These are phyloP conservation scores for Monascus purpureus DNA, from an alignment of 495 filamentous ascomycete genomes.

Conservation along the genomic window DNA sequence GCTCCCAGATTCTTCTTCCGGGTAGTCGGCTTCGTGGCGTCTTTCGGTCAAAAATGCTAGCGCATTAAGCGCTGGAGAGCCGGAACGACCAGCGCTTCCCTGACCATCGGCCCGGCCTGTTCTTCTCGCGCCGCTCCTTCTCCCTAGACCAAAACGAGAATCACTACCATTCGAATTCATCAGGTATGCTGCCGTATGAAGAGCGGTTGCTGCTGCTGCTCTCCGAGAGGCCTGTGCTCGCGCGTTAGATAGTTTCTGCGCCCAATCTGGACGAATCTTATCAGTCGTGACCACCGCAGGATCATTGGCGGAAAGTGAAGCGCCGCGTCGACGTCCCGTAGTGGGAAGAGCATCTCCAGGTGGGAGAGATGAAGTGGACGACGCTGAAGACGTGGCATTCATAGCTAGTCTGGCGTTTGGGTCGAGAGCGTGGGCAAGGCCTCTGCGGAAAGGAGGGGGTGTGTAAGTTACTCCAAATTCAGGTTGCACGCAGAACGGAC, in stretches of 20 bases:
- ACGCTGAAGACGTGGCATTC: conserved; percentile 53
- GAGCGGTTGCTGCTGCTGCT: conserved; percentile 83
- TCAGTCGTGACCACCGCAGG: conserved; percentile 84
- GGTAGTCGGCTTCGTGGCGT: conserved; percentile 23
- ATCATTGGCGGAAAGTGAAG: conserved; percentile 68
- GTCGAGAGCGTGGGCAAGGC: conserved; percentile 53
- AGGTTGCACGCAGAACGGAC: conserved; percentile 88
- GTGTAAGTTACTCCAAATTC: conserved; percentile 93
- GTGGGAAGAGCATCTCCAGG: conserved; percentile 20
- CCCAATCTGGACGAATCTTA: conserved; percentile 85
- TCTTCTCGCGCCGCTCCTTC: conserved; percentile 30
- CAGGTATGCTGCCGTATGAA: conserved; percentile 90
- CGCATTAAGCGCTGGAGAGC: conserved; percentile 35
- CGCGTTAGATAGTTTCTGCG: conserved; percentile 73
- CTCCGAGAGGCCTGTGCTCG: conserved; percentile 70
- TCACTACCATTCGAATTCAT: conserved; percentile 52
- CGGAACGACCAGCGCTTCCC: conserved; percentile 19
- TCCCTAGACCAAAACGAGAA: conserved; percentile 33
- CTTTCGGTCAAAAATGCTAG: conserved; percentile 38
- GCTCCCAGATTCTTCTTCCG: conserved; percentile 29
- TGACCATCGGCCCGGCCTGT: conserved; percentile 17
- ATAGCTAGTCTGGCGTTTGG: conserved; percentile 23
- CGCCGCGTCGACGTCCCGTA: conserved; percentile 48
- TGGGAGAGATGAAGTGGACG: conserved; percentile 41
- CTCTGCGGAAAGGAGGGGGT: conserved; percentile 74